Conservation (phyloP, 2,329 filamentous ascomycete species). For the Cylindrodendrum hubeiense region DNA sequence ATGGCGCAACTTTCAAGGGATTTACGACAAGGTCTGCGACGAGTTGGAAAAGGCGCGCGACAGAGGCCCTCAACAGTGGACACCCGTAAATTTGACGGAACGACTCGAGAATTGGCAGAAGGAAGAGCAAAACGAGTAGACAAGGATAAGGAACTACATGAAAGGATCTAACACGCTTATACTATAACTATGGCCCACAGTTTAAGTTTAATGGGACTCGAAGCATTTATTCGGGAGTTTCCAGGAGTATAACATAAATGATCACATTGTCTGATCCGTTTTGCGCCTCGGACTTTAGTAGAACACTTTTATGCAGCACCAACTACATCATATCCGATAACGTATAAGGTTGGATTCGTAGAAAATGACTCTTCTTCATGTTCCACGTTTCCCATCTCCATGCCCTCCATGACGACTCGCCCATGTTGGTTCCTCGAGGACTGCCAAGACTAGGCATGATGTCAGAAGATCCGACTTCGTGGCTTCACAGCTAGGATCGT, state of each 20-base stretch:
- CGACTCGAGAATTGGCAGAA: slow-evolving; percentile 34
- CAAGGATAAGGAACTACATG: neutral
- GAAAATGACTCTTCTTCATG: slow-evolving; percentile 6
- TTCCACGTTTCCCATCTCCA: neutral
- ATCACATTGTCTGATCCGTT: neutral
- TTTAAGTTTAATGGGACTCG: neutral
- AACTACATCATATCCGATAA: neutral
- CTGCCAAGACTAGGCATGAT: slow-evolving; percentile 4
- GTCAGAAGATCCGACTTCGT: slow-evolving; percentile 12
- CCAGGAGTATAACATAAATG: neutral
- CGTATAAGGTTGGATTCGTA: neutral
- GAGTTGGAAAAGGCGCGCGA: slow-evolving; percentile 35
- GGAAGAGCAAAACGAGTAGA: slow-evolving; percentile 23
- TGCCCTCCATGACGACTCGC: neutral
- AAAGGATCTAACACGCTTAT: neutral
- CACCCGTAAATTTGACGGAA: slow-evolving; percentile 32
- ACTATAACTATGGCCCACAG: neutral
- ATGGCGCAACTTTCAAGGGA: slow-evolving; percentile 37
- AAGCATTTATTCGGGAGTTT: neutral
- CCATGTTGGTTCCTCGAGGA: neutral
- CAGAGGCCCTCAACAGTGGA: slow-evolving; percentile 35
- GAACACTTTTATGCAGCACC: neutral
- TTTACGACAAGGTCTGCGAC: slow-evolving; percentile 37
- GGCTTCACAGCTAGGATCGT: neutral
- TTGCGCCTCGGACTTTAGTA: neutral